These are phyloP conservation scores for Berberis vulgaris DNA, from an alignment of 164 flowering plant species.

Conservation along the genomic window DNA sequence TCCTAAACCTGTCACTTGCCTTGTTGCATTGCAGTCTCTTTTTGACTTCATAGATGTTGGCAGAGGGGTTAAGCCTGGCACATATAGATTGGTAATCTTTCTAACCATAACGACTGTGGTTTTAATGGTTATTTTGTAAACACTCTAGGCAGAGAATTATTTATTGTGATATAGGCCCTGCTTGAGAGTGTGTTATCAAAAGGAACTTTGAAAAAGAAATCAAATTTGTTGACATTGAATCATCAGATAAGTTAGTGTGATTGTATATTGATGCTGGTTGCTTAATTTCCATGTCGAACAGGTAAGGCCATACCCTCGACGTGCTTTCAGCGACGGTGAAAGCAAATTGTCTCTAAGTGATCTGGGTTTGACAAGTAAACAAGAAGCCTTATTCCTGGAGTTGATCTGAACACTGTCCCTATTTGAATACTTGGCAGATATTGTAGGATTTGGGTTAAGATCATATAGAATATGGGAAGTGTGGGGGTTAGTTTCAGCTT, in stretches of 20 bases:
- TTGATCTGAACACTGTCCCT: constrained; percentile 29
- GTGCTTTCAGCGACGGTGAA: constrained; percentile 70
- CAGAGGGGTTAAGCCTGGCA: constrained; percentile 70
- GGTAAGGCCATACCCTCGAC: constrained; percentile 95
- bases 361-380: constrained; percentile 82
- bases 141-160: no score
- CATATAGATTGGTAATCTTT: constrained; percentile 78
- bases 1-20: neutral
- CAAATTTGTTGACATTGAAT: no score
- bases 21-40: constrained; percentile 50
- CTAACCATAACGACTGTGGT: neutral
- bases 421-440: neutral
- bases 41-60: constrained; percentile 88
- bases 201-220: no score
- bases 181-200: no score
- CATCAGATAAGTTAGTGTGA: neutral
- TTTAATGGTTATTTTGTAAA: neutral
- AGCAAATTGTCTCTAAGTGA: constrained; percentile 48
- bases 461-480: neutral
- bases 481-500: neutral
- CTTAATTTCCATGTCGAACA: constrained; percentile 18
- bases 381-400: constrained; percentile 90
- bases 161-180: no score
- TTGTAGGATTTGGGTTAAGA: no score
- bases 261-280: neutral